Evolutionary conservation across 1,284 basidiomycete genomes (phyloP), one percentile per base, ranked within the genome.

Genomic region (Sanghuangporus sanghuang): DNA sequence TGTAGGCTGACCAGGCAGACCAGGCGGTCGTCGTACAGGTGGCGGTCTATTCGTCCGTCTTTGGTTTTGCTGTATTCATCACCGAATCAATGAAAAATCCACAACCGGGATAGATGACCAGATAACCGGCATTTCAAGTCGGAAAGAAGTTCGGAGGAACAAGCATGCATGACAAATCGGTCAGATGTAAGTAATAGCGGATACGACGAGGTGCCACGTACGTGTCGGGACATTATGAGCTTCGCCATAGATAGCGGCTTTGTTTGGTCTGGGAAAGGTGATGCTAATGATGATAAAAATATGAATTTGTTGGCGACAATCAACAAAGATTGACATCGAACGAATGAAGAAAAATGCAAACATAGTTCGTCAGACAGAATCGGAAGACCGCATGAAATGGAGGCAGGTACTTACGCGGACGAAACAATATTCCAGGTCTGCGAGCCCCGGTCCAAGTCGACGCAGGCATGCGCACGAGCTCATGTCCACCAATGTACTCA

Each of bases 211-310:
- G 49, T 55, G 53, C 38, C 65, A 72, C 73, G 67, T 69, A 75
- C 74, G 67, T 75, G 74, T 69, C 73, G 70, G 55, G 72, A 71
- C 72, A 75, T 74, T 63, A 75, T 74, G 61, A 75, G 68, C 64
- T 75, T 75, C 39, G 74, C 74, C 74, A 75, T 75, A 46, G 74
- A 75, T 67, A 73, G 64, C 52, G 74, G 74, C 27, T 65, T 68
- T 67, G 70, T 71, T 64, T 71, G 64, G 52, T 70, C 70, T 40
- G 68, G 70, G 36, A 69, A 68, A 14, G 67, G 67, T 57, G 67
- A 61, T 38, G 70, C 69, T 72, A 60, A 55, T n/a, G 23, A 55
- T 27, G 52, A 21, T 52, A 46, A 3, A 32, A n/a, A 16, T 7
- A 23, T 23, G 9, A 27, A 11, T 9, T 21, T 12, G 6, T 14